Conservation (phyloP, 306 rosid genomes). For the Inga laurina region DNA sequence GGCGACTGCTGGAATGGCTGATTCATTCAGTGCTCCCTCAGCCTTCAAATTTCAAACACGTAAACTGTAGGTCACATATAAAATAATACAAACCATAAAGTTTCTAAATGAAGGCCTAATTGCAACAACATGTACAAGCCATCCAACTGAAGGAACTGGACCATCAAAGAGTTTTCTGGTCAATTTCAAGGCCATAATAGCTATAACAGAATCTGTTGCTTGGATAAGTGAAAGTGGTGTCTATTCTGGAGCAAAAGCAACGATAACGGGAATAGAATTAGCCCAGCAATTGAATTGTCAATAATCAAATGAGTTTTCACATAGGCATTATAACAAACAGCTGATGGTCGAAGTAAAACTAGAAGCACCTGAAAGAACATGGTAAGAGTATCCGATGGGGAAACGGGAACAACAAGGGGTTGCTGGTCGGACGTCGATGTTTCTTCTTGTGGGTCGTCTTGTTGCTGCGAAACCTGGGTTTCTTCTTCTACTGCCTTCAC, state of each 20-base stretch:
- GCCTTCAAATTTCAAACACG: constrained; percentile 48
- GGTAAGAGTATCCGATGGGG: constrained; percentile 61
- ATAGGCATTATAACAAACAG: constrained; percentile 12
- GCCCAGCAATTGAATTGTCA: not conserved
- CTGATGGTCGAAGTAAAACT: not conserved
- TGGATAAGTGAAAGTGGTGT: not conserved
- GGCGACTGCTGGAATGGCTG: constrained; percentile 51
- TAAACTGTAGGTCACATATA: not conserved
- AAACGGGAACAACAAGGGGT: constrained; percentile 62
- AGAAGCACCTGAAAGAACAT: constrained; percentile 68
- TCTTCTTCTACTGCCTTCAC: constrained; percentile 45
- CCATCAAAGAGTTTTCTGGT: not conserved
- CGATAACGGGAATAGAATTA: not conserved
- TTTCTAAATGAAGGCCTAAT: not conserved
- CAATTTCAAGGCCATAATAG: not conserved
- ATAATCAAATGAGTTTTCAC: not conserved
- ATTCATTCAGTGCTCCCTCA: constrained; percentile 67
- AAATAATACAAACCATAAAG: not conserved
- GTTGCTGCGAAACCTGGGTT: constrained; percentile 37
- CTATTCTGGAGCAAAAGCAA: not conserved
- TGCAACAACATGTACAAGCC: not conserved
- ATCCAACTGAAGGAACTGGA: not conserved
- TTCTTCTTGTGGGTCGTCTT: constrained; percentile 20
- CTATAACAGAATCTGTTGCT: not conserved
- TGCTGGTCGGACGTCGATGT: constrained; percentile 26